Base-by-base conservation (phyloP, 2,329 filamentous ascomycete genomes). In the Aspergillus carbonarius region DNA sequence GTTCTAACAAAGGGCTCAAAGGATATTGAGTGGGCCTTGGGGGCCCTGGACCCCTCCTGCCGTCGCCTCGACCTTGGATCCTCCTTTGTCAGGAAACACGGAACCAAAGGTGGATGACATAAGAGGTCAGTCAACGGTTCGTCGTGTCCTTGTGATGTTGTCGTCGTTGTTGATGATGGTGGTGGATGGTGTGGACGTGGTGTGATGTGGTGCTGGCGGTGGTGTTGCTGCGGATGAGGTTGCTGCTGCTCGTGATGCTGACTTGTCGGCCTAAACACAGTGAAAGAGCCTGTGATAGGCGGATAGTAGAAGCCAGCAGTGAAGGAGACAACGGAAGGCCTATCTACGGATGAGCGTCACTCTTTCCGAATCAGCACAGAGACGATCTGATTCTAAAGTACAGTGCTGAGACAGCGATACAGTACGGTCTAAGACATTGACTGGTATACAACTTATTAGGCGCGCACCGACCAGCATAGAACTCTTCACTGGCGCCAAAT, bases 361-460 rank as follows among this genome's bases (percentile, higher is more conserved):
- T 30, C 44, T 48, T 5, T 25, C 25, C n/a, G 27, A 48, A 48
- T 12, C 44, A 32, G 13, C 23, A 23, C 42, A 48, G 7, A 30
- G 44, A 17, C 15, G 15, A 48, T 13, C 44, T 13, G 44, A 25
- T 47, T n/a, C 42, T 30, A 15, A 30, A 30, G 15, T 17, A 18
- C 7, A 30, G 55, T 58, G 55, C 56, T 32, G 40, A 47, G 30
- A 42, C 40, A 47, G 25, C 27, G 47, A 39, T 30, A n/a, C 30
- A 55, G 18, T 54, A 15, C 48, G 20, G 49, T 23, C 13, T 25
- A 44, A 40, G 23, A 44, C 54, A 44, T 50, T 68, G 61, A 70
- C 65, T 70, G 67, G 66, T 32, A 32, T 32, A 68, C 69, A 70
- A 23, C 23, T 23, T 23, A 65, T 63, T 68, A 72, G 66, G 63